A percentile compares a stretch with the other conserved stretches of the same genome.
Evolutionary conservation across 208 protist species (phyloP).

Genomic region (Sergeia podlipaevii): DNA sequence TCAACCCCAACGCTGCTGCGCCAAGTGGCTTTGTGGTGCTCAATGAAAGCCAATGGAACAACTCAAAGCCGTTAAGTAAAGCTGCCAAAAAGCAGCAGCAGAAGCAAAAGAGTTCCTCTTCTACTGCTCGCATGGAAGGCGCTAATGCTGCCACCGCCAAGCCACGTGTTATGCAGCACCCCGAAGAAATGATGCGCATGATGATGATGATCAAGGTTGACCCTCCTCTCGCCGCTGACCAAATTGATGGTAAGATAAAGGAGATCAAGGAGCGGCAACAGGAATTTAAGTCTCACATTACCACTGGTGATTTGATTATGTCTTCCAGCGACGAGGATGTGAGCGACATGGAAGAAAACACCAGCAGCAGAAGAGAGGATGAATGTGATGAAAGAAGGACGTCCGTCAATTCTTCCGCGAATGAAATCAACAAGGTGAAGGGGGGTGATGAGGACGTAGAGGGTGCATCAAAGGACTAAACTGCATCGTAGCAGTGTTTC

Average conservation of each 20-base stretch:
- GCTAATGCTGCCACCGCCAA: not conserved
- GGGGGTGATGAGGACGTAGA: not conserved
- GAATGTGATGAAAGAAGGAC: no score
- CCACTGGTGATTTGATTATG: constrained; percentile 38
- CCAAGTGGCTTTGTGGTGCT: constrained; percentile 64
- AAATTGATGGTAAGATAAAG: constrained; percentile 40
- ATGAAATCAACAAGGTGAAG: no score
- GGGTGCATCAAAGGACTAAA: not conserved
- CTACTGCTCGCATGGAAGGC: not conserved
- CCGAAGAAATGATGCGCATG: constrained; percentile 59
- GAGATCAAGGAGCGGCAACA: constrained; percentile 33
- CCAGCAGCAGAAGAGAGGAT: constrained; percentile 12
- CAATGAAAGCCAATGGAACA: constrained; percentile 59
- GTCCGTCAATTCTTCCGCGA: no score
- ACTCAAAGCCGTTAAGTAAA: constrained; percentile 17
- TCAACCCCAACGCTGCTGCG: constrained; percentile 49
- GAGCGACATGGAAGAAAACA: not conserved
- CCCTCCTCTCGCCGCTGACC: constrained; percentile 30
- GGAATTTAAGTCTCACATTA: constrained; percentile 55
- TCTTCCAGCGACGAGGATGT: constrained; percentile 65
- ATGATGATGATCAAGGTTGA: constrained; percentile 59
- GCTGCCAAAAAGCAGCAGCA: constrained; percentile 15
- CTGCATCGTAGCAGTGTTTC: not conserved
- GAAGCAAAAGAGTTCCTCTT: not conserved
- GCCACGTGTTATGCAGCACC: constrained; percentile 44